Conservation (phyloP, 306 rosid genomes). For the Malus domestica region ASM211411v1 NC_041790.1:34710001-34710500, state of each 20-base stretch:
- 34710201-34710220: not conserved
- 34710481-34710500: slow-evolving; percentile 41
- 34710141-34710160: not conserved
- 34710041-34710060: no score
- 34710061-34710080: no score
- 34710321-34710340: slow-evolving; percentile 22
- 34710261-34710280: not conserved
- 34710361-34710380: slow-evolving; percentile 23
- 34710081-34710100: no score
- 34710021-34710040: no score
- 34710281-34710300: not conserved
- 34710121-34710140: not conserved
- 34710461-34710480: not conserved
- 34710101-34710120: no score
- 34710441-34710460: slow-evolving; percentile 1
- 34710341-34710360: slow-evolving; percentile 26
- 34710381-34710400: slow-evolving; percentile 28
- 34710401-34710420: slow-evolving; percentile 10
- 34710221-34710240: not conserved
- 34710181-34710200: not conserved
- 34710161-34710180: not conserved
- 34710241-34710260: not conserved
- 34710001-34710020: no score
- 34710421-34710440: not conserved
- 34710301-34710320: slow-evolving; percentile 28